These are phyloP conservation scores for Kodamaea alishanica DNA, from an alignment of 1,139 yeast species.

Conservation along the genomic window DNA sequence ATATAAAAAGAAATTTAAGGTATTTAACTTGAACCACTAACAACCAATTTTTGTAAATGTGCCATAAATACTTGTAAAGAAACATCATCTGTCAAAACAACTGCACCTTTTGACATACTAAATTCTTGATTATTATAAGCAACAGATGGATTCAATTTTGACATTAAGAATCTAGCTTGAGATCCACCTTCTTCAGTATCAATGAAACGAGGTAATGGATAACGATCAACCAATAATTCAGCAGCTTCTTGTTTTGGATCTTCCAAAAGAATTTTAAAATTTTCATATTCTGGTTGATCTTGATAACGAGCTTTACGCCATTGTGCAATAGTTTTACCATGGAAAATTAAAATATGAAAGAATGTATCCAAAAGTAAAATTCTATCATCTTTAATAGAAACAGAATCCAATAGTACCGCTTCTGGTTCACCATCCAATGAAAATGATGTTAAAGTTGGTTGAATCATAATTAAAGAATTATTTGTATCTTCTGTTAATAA, in stretches of 20 bases:
- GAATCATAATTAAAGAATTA: slow-evolving; percentile 94
- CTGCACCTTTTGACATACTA: slow-evolving; percentile 56
- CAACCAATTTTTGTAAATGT: slow-evolving; percentile 82
- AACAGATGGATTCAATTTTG: slow-evolving; percentile 91
- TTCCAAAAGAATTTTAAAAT: slow-evolving; percentile 79
- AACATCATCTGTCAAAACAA: slow-evolving; percentile 93
- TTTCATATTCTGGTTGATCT: slow-evolving; percentile 83
- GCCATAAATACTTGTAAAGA: slow-evolving; percentile 88
- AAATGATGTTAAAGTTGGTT: slow-evolving; percentile 89
- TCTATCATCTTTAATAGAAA: slow-evolving; percentile 85
- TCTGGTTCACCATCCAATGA: slow-evolving; percentile 78
- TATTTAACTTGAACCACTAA: slow-evolving; percentile 41
- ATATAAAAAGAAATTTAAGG: too few relatives aligned
- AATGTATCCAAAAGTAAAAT: slow-evolving; percentile 88
- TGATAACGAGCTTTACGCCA: slow-evolving; percentile 97
- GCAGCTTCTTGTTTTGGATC: slow-evolving; percentile 94
- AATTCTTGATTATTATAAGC: slow-evolving; percentile 64
- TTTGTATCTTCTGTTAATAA: slow-evolving; percentile 87
- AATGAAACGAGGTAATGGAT: slow-evolving; percentile 94
- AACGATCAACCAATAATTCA: slow-evolving; percentile 83
- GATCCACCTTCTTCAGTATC: slow-evolving; percentile 98
- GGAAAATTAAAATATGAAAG: slow-evolving; percentile 93
- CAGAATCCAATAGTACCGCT: slow-evolving; percentile 92
- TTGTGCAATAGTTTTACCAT: slow-evolving; percentile 90
- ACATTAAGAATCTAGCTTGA: slow-evolving; percentile 92